A percentile compares a stretch with the other conserved stretches of the same genome.
These are phyloP conservation scores for Betula pendula DNA, from an alignment of 306 rosid genomes.

Conservation along the genomic window DNA sequence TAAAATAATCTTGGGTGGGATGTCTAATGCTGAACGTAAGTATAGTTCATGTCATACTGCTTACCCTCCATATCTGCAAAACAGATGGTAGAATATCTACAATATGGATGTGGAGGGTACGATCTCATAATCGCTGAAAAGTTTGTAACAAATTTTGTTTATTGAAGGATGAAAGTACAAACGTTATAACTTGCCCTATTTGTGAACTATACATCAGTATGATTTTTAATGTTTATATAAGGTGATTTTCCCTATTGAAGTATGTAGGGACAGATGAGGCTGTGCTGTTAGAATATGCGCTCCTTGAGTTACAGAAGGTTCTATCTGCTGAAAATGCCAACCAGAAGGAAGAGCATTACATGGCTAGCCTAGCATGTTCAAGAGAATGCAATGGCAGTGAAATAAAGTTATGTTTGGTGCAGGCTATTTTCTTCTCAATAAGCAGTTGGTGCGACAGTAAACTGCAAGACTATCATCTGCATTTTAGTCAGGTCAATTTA, in stretches of 20 bases:
- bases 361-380: conserved; percentile 41
- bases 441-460: conserved; percentile 52
- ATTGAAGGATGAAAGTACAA: not conserved
- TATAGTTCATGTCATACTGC: not conserved
- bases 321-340: conserved; percentile 34
- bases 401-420: conserved; percentile 42
- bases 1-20: not conserved
- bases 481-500: conserved; percentile 48
- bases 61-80: not conserved
- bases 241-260: conserved; percentile 34
- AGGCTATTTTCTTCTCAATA: conserved; percentile 47
- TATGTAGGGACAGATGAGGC: conserved; percentile 49
- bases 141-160: not conserved
- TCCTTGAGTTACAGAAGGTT: conserved; percentile 42
- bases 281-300: conserved; percentile 44
- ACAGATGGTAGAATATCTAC: not conserved
- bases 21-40: not conserved
- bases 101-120: not conserved
- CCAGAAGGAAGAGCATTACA: conserved; percentile 33
- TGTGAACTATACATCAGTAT: not conserved
- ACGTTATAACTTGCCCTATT: not conserved
- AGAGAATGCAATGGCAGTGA: conserved; percentile 31
- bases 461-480: conserved; percentile 56
- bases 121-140: not conserved
- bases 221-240: conserved; percentile 15